Conservation (phyloP, 23 red algal genomes). For the Agarophyton chilense region DNA sequence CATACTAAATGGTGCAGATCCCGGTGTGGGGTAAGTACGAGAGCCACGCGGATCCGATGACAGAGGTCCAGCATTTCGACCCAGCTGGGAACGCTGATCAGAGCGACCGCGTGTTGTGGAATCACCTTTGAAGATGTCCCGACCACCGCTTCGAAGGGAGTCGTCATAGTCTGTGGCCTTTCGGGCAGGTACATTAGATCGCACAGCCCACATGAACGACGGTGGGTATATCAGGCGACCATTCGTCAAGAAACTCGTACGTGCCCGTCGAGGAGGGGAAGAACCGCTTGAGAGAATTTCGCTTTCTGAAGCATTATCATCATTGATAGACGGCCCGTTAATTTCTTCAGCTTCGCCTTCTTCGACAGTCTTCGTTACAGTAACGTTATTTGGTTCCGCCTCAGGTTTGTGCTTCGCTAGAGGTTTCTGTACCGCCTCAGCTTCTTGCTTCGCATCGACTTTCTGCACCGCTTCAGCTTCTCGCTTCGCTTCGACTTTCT, state of each 20-base stretch:
- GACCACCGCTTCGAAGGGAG: neutral
- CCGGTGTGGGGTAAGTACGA: neutral
- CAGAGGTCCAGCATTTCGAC: neutral
- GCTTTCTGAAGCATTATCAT: neutral
- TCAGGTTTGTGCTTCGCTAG: neutral
- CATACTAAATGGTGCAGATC: neutral
- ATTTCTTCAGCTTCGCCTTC: neutral
- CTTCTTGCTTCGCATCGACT: too few relatives aligned
- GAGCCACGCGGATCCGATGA: slow-evolving; percentile 15
- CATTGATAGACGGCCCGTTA: neutral
- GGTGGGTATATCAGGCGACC: slow-evolving; percentile 43
- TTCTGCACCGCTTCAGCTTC: too few relatives aligned
- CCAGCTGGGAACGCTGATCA: neutral
- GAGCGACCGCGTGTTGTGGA: neutral
- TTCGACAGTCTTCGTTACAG: neutral
- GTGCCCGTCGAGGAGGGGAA: neutral
- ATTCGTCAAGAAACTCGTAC: neutral
- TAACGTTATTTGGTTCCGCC: neutral
- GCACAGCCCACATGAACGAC: slow-evolving; percentile 34
- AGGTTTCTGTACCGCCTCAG: too few relatives aligned
- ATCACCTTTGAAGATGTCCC: slow-evolving; percentile 40
- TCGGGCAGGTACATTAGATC: neutral
- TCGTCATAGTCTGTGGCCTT: neutral
- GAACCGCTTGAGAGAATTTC: neutral
- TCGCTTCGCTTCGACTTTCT: neutral